These are phyloP conservation scores for Atkinsonella texensis DNA, from an alignment of 2,329 filamentous ascomycete species.

Conservation along the genomic window DNA sequence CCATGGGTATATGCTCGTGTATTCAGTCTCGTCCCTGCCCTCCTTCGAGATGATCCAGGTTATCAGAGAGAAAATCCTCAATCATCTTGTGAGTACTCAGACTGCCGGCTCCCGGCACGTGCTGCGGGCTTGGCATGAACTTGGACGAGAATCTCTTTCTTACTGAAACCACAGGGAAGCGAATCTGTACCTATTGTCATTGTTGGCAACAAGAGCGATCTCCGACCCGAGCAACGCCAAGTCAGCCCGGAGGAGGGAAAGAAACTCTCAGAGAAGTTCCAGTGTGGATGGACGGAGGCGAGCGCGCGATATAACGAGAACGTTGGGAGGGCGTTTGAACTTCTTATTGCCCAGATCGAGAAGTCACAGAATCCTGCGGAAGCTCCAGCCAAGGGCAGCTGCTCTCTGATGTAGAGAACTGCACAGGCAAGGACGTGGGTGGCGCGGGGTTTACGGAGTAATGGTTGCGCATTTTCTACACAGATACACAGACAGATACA, in stretches of 20 bases:
- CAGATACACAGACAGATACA: background rate
- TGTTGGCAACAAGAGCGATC: conserved; percentile 93
- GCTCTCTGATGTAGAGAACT: conserved; percentile 62
- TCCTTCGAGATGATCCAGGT: conserved; percentile 97
- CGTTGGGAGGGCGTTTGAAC: conserved; percentile 82
- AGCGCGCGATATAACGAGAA: conserved; percentile 92
- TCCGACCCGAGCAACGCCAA: conserved; percentile 85
- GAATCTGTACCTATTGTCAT: conserved; percentile 89
- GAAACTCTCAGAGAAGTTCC: conserved; percentile 72
- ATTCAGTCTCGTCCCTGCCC: conserved; percentile 87
- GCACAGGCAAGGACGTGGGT: background rate
- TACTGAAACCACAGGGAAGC: conserved; percentile 49
- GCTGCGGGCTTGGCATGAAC: background rate
- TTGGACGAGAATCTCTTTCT: background rate
- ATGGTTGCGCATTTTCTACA: background rate
- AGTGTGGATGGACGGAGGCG: conserved; percentile 90
- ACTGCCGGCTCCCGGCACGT: background rate
- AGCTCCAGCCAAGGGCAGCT: conserved; percentile 69
- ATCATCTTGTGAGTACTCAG: conserved; percentile 63
- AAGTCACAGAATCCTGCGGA: conserved; percentile 85
- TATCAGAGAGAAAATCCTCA: conserved; percentile 93
- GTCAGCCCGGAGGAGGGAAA: conserved; percentile 77
- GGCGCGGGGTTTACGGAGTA: background rate
- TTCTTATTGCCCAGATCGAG: conserved; percentile 90
- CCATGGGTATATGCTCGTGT: conserved; percentile 96